These are phyloP conservation scores for Rhizomucor miehei DNA, from an alignment of 371 early-diverging fungal species.

Conservation along the genomic window DNA sequence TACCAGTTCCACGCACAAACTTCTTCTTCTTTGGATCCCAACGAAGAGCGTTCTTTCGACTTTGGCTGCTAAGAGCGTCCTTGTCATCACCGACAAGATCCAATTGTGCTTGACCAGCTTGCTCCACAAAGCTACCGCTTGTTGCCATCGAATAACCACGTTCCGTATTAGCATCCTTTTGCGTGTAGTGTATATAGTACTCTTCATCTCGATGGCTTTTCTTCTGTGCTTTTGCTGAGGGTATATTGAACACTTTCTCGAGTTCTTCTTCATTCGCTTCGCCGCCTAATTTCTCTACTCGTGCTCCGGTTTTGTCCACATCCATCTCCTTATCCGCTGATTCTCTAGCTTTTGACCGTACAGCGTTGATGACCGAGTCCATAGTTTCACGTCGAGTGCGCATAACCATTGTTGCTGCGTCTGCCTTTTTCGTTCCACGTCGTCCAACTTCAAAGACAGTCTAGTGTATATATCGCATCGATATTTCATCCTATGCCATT, in stretches of 20 bases:
- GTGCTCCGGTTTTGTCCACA: conserved; percentile 13
- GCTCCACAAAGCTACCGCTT: conserved; percentile 75
- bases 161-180: conserved; percentile 87
- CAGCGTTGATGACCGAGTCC: conserved; percentile 55
- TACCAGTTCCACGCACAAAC: conserved; percentile 77
- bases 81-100: conserved; percentile 87
- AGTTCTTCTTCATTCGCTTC: conserved; percentile 55
- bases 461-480: conserved; percentile 25
- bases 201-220: conserved; percentile 75
- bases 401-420: conserved; percentile 77
- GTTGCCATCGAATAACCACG: conserved; percentile 84
- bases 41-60: conserved; percentile 57
- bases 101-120: conserved; percentile 74
- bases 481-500: neutral
- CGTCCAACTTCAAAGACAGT: conserved; percentile 92
- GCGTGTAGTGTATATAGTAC: conserved; percentile 86
- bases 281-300: conserved; percentile 30
- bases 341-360: conserved; percentile 25
- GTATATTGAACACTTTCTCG: conserved; percentile 47
- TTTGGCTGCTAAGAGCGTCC: conserved; percentile 47
- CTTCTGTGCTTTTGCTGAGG: conserved; percentile 24
- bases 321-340: conserved; percentile 14
- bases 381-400: conserved; percentile 69
- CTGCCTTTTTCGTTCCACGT: conserved; percentile 73
- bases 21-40: conserved; percentile 96